These are phyloP conservation scores for Phytophthora citricola DNA, from an alignment of 352 stramenopile species.

Conservation along the genomic window DNA sequence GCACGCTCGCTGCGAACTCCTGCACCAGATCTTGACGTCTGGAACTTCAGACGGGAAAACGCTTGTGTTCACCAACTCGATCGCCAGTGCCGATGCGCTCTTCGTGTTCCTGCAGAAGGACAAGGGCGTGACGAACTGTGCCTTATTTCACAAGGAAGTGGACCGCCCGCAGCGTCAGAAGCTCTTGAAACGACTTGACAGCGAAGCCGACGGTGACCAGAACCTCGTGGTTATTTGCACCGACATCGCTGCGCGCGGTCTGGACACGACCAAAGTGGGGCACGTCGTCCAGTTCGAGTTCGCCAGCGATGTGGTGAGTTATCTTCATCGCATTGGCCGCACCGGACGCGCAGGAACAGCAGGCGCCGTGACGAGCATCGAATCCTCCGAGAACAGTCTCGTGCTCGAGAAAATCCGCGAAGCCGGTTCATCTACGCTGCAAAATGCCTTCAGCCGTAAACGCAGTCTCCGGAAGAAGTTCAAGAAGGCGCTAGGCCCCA, in stretches of 20 bases:
- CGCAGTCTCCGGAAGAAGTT: conserved; percentile 85
- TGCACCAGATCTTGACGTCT: conserved; percentile 56
- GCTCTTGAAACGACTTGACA: conserved; percentile 52
- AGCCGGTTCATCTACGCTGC: conserved; percentile 54
- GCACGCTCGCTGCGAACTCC: conserved; percentile 48
- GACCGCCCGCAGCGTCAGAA: conserved; percentile 52
- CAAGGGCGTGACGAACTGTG: conserved; percentile 38
- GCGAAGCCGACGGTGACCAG: conserved; percentile 31
- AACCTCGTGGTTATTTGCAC: conserved; percentile 71
- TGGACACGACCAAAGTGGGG: conserved; percentile 74
- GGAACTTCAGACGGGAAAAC: conserved; percentile 41
- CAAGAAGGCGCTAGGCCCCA: conserved; percentile 51
- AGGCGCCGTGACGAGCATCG: conserved; percentile 76
- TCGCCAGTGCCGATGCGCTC: conserved; percentile 67
- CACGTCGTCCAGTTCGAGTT: conserved; percentile 88
- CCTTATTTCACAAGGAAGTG: conserved; percentile 74
- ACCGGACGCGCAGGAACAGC: conserved; percentile 63
- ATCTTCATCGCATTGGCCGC: conserved; percentile 81
- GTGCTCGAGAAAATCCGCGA: conserved; percentile 72
- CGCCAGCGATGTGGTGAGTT: conserved; percentile 80
- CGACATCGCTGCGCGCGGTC: conserved; percentile 75
- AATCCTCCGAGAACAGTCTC: conserved; percentile 63
- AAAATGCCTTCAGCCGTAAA: conserved; percentile 81
- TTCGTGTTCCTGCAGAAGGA: conserved; percentile 59
- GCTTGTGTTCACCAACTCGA: conserved; percentile 80